Evolutionary conservation across 2,329 filamentous ascomycete genomes (phyloP).

Genomic region (Ampelomyces quisqualis): DNA sequence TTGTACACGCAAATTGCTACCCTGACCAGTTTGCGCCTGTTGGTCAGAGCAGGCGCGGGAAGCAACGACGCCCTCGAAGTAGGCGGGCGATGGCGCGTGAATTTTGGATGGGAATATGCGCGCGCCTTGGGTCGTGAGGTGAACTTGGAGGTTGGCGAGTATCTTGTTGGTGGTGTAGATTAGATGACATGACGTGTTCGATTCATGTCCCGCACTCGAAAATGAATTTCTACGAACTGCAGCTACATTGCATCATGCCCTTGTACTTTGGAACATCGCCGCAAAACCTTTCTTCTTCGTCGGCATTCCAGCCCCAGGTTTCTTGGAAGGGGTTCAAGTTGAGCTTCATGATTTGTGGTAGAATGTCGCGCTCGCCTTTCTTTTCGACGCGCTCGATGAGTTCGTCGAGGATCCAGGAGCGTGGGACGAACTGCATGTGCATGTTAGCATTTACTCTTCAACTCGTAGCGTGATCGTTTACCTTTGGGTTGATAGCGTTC

Average conservation of each 20-base stretch:
- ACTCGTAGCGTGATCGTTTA: conserved; percentile 4
- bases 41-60: conserved; percentile 63
- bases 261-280: conserved; percentile 78
- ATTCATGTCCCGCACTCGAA: background rate
- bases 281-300: conserved; percentile 80
- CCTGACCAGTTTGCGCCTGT: conserved; percentile 66
- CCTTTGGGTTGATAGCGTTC: conserved; percentile 76
- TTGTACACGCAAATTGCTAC: conserved; percentile 64
- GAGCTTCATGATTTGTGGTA: conserved; percentile 79
- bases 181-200: conserved; percentile 4
- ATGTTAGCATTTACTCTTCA: background rate
- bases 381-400: conserved; percentile 87
- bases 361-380: conserved; percentile 74
- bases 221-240: conserved; percentile 64
- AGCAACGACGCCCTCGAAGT: conserved; percentile 65
- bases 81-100: conserved; percentile 73
- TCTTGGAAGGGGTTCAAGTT: conserved; percentile 82
- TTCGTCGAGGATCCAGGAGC: conserved; percentile 91
- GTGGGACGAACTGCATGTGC: conserved; percentile 67
- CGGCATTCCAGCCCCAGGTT: conserved; percentile 64
- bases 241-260: conserved; percentile 90
- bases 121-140: conserved; percentile 69
- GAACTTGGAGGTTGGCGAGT: conserved; percentile 77
- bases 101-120: conserved; percentile 76
- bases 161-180: conserved; percentile 41